Evolutionary conservation across 768 basidiomycete genomes (phyloP).

Genomic region (Collybiopsis confluens): DNA sequence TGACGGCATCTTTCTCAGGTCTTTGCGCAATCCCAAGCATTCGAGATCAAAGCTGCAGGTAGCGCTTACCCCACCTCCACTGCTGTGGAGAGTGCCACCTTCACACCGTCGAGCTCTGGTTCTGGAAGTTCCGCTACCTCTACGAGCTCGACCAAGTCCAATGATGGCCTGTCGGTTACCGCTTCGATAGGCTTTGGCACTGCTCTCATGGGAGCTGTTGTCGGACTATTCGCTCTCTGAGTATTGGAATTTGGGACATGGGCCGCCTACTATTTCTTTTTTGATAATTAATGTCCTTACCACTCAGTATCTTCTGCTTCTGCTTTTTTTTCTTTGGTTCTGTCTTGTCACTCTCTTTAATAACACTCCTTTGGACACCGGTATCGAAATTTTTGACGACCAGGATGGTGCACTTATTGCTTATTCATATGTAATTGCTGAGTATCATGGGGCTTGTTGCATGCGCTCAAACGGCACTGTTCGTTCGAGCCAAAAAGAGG

Average conservation of each 20-base stretch:
- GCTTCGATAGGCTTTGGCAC: neutral
- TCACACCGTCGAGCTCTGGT: neutral
- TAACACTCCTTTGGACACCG: constrained; percentile 4
- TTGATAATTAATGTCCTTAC: too few relatives aligned
- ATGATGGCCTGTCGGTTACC: neutral
- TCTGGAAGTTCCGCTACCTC: neutral
- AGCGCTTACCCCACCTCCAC: constrained; percentile 4
- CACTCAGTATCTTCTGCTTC: too few relatives aligned
- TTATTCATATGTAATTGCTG: too few relatives aligned
- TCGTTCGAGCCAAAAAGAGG: too few relatives aligned
- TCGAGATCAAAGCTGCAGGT: constrained; percentile 5
- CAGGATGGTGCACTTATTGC: too few relatives aligned
- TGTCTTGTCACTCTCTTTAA: constrained; percentile 6
- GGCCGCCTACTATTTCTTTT: too few relatives aligned
- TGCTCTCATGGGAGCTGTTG: neutral
- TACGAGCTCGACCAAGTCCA: neutral
- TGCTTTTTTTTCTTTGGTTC: neutral
- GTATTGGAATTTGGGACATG: neutral
- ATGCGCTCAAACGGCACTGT: too few relatives aligned
- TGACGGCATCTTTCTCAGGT: neutral
- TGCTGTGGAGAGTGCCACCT: constrained; percentile 1
- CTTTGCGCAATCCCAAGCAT: constrained; percentile 1
- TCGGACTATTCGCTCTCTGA: constrained; percentile 2
- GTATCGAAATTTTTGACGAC: too few relatives aligned
- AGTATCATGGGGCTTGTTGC: too few relatives aligned